A percentile compares a stretch with the other conserved stretches of the same genome.
Evolutionary conservation across 2,329 filamentous ascomycete genomes (phyloP).

Genomic region (Aureobasidium pullulans): DNA sequence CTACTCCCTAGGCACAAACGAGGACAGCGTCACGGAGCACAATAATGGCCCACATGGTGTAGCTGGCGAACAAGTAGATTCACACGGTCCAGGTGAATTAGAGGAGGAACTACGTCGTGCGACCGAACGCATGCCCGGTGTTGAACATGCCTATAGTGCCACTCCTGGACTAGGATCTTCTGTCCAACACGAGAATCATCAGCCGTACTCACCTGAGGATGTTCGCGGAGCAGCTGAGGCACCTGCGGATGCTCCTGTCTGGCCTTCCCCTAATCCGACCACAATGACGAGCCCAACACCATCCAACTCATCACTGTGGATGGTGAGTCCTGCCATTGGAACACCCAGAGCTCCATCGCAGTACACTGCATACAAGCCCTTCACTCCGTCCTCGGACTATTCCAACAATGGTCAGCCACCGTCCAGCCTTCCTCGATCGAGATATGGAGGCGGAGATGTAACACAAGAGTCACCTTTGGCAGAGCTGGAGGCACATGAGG

Average conservation of each 20-base stretch:
- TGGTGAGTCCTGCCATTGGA: not conserved
- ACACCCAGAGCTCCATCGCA: not conserved
- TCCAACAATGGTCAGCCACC: conserved; percentile 3
- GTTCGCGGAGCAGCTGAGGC: conserved; percentile 8
- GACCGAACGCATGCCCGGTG: not conserved
- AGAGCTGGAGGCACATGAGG: conserved; percentile 7
- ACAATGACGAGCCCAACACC: not conserved
- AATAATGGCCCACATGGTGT: not conserved
- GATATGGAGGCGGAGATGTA: not conserved
- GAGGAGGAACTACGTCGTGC: not conserved
- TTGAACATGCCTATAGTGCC: not conserved
- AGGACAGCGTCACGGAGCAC: not conserved
- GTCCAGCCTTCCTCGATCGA: not conserved
- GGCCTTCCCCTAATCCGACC: not conserved
- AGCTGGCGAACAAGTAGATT: not conserved
- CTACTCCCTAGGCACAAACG: not conserved
- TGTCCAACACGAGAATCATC: not conserved
- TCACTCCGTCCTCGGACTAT: conserved; percentile 1
- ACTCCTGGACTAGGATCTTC: not conserved
- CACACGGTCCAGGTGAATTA: not conserved
- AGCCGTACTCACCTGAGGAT: conserved; percentile 3
- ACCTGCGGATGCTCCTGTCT: not conserved
- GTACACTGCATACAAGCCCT: not conserved
- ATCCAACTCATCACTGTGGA: conserved; percentile 9
- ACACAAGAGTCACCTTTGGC: not conserved